Evolutionary conservation across 2,329 filamentous ascomycete species (phyloP).

Genomic region (Fusarium citri): DNA sequence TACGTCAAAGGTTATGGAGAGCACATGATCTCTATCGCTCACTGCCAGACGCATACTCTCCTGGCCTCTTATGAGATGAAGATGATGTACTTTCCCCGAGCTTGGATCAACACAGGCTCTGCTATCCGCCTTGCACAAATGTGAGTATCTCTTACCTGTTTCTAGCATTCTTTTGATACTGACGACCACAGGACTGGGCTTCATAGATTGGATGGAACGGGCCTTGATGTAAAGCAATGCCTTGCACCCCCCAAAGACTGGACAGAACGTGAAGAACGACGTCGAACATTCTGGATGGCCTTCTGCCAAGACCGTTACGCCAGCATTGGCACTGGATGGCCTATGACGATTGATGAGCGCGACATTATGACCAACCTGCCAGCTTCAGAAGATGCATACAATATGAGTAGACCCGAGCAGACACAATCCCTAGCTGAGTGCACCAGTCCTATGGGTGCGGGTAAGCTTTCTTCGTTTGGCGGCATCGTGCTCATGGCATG

Average conservation of each 20-base stretch:
- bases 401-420: constrained; percentile 79
- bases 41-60: constrained; percentile 86
- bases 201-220: constrained; percentile 84
- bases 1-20: constrained; percentile 95
- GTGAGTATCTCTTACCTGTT: constrained; percentile 57
- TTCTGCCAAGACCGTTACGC: constrained; percentile 93
- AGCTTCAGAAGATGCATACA: constrained; percentile 84
- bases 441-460: constrained; percentile 76
- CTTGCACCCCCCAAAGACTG: constrained; percentile 88
- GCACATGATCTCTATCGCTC: constrained; percentile 83
- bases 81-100: constrained; percentile 95
- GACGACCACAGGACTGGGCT: constrained; percentile 81
- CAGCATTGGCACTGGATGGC: constrained; percentile 97
- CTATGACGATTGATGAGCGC: constrained; percentile 90
- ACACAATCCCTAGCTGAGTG: constrained; percentile 77
- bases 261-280: constrained; percentile 91
- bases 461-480: constrained; percentile 80
- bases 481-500: constrained; percentile 87
- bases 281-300: constrained; percentile 94
- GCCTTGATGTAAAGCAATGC: constrained; percentile 92
- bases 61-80: constrained; percentile 92
- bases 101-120: constrained; percentile 91
- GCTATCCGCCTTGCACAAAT: constrained; percentile 86
- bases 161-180: constrained; percentile 1
- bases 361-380: constrained; percentile 92